Base-by-base conservation (phyloP, 2,329 filamentous ascomycete genomes). In the Aureobasidium sp. region DNA sequence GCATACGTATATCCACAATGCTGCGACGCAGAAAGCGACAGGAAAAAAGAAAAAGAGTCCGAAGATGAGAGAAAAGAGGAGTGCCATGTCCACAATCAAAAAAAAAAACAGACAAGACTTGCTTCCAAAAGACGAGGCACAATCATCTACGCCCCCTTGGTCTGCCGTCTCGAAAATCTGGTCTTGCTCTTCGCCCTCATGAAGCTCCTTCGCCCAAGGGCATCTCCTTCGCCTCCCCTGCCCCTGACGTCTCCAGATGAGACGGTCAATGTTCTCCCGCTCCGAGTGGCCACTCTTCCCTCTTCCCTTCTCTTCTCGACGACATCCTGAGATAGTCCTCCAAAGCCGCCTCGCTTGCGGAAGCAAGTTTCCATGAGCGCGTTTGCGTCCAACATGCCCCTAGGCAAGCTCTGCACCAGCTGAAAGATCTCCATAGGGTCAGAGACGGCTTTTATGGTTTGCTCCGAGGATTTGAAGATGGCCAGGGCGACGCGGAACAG, bases 371-470 rank as follows among this genome's bases (percentile, higher is more conserved):
- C 91, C 78, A 96, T 84, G 15, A 97, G 78, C 2, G 78, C 78
- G 68, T 95, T 96, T 61, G 88, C 88, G 73, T 97, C 91, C 22
- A 97, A 75, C 69, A 96, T 82, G 60, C 83, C 84, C 59, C 93
- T 83, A 0, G 93, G 93, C 34, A 96, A 85, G 1, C 87, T 87
- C 77, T 97, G 93, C 31, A 97, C 91, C 3, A 96, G 87, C 71
- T 95, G 91, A 74, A 97, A 97, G 69, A 97, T 91, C 77, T 97
- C 93, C 87, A 96, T 95, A 0, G 91, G 90, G 70, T 96, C 92
- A 17, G 81, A 82, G 12, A 96, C 87, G 9, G 84, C 84, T 68
- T 87, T 85, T 69, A 97, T 94, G 67, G 94, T 87, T 6, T 78
- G 72, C 76, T 97, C 91, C 66, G 90, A 91, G 1, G 88, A 80